Base-by-base conservation (phyloP, 177 flowering plant species). In the Vitis hybrid region DNA sequence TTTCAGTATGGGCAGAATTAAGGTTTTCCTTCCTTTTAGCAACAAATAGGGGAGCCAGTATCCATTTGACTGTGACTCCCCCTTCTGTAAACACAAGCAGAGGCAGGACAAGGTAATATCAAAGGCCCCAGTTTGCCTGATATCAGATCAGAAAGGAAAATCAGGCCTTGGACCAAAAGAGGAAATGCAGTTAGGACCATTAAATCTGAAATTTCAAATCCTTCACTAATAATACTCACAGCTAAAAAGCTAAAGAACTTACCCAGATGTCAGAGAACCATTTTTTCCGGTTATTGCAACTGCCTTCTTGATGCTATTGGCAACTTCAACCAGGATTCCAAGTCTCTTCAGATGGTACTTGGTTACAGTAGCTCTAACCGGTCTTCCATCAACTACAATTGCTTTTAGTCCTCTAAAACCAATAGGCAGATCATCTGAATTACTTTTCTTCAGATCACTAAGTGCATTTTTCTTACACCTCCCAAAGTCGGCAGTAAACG, bases 311-410 rank as follows among this genome's bases (percentile, higher is more conserved):
- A 89, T 70, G 77, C 79, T 81, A 76, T 74, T 72, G 1, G 71
- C 85, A 59, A 83, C 81, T 61, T 90, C 91, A 58, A 83, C 89
- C 14, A 27, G 16, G 19, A 94, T 78, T 19, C 98, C 97, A 50
- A 91, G 95, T 68, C 98, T 82, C 79, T 84, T 83, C 63, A 94
- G 72, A 76, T 94, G 98, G 76, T 91, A 94, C 76, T 70, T 85
- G 19, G 97, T 91, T 18, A 94, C 92, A 64, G 89, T 88, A 70
- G 92, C 97, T 83, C 98, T 86, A 27, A 91, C 89, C 4, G 92
- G 94, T 73, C 84, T 89, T 19, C 73, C 81, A 80, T 92, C 98
- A 76, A 92, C 85, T 56, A 94, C 76, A 64, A 87, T 57, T n/a
- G 97, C 94, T 80, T 80, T 91, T 78, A 88, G 48, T 68, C 94